Evolutionary conservation across 2,329 filamentous ascomycete genomes (phyloP), one percentile per base, ranked within the genome.

Genomic region (Raffaelea ambrosiae): DNA sequence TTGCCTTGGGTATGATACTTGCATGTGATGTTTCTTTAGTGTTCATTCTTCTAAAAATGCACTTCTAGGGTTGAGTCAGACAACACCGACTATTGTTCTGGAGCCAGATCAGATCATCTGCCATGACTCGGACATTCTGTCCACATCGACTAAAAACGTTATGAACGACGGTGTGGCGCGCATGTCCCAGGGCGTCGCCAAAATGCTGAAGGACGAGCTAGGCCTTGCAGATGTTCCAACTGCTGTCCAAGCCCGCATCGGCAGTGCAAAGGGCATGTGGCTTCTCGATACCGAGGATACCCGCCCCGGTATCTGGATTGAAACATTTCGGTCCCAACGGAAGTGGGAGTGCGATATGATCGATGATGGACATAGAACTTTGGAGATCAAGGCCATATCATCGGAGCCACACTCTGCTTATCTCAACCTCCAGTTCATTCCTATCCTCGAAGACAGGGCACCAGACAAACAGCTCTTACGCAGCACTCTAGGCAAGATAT

Each of bases 201-300:
- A 63, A 1, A 66, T 66, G 39, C 69, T 88, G 5, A 70, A 74
- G 22, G 58, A 69, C 1, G 51, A 52, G 0, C 67, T 85, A 9
- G 74, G 73, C 0, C 62, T 83, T 0, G 54, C 59, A 0, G 69
- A 75, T n/a, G 59, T 77, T 0, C 84, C 84, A 0, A 76, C 77
- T 31, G 81, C 74, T 0, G 81, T 83, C 41, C 86, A 91, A 61
- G 85, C 70, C 2, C 76, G 87, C 1, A 75, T 90, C 33, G 83
- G 79, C 10, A 78, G 83, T 18, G 83, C 83, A 1, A 91, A 91
- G 60, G 87, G 86, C 0, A 70, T 90, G 54, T 90, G 85, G 86
- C 72, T 84, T 42, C 62, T 83, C 5, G 80, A 84, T 53, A 66
- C 70, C 0, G 57, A 66, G 0, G 71, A 76, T 22, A 62, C 61